phyloP scores from a whole-genome alignment of 2,329 filamentous ascomycete species.

The Apiospora marii region DNA sequence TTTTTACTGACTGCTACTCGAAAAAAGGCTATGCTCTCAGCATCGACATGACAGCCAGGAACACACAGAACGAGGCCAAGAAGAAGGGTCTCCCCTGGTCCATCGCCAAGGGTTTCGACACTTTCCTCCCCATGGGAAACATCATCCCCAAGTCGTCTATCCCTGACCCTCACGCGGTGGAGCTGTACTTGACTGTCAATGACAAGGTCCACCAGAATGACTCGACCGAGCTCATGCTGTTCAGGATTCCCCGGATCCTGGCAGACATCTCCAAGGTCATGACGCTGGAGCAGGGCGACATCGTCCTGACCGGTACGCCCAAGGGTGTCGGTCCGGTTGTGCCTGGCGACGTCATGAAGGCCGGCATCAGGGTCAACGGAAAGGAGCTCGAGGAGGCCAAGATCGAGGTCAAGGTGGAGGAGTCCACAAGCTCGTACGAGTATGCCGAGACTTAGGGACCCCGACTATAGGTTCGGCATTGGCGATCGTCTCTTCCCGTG shows the following conservation, averaged over 20 bases:
- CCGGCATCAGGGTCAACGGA: slow-evolving; percentile 80
- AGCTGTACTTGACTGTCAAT: slow-evolving; percentile 88
- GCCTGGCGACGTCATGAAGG: slow-evolving; percentile 86
- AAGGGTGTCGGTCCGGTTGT: slow-evolving; percentile 91
- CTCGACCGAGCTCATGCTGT: slow-evolving; percentile 93
- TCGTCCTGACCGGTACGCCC: slow-evolving; percentile 95
- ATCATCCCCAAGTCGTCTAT: slow-evolving; percentile 83
- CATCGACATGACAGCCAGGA: slow-evolving; percentile 97
- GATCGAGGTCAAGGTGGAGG: slow-evolving; percentile 84
- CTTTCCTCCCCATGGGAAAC: slow-evolving; percentile 87
- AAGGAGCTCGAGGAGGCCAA: slow-evolving; percentile 84
- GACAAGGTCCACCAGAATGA: slow-evolving; percentile 80
- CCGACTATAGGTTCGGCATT: no score
- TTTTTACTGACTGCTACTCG: slow-evolving; percentile 27
- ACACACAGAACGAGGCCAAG: slow-evolving; percentile 96
- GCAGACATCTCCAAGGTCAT: slow-evolving; percentile 95
- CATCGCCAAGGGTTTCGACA: slow-evolving; percentile 97
- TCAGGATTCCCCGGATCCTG: slow-evolving; percentile 85
- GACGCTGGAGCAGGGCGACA: slow-evolving; percentile 90
- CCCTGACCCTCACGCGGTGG: slow-evolving; percentile 85
- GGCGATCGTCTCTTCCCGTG: no score
- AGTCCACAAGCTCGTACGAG: slow-evolving; percentile 78
- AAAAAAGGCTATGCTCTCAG: slow-evolving; percentile 80
- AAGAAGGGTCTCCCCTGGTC: slow-evolving; percentile 95
- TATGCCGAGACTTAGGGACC: slow-evolving; percentile 73